Base-by-base conservation (phyloP, 768 basidiomycete species). In the Trametopsis cervina region DNA sequence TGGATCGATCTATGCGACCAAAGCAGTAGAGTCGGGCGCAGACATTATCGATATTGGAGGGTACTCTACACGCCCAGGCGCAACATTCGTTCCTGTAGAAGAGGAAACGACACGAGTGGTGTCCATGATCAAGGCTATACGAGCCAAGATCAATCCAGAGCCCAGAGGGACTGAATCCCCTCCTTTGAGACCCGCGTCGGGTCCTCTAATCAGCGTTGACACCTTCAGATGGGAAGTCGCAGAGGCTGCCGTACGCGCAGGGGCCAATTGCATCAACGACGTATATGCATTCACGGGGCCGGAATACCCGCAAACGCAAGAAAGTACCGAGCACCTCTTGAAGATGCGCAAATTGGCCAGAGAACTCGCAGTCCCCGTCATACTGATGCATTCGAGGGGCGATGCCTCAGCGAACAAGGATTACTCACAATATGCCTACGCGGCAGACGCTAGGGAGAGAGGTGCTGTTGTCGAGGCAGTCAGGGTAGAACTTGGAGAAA, bases 381-480 rank as follows among this genome's bases (percentile, higher is more conserved):
- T 98, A 9, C 65, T 98, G 49, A 98, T 98, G 95, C 95, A 99
- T 64, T 92, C 90, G 0, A 73, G 93, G 3, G 93, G 90, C 0
- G 86, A 89, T 47, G 88, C 89, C 0, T 80, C 83, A 13, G 56
- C 70, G 53, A 76, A 92, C 70, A 89, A 89, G 67, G 73, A 82
- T 52, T 83, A 83, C 56, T 57, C 55, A 13, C 55, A 45, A 46
- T 78, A 83, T 60, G 53, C 38, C 0, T 75, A 75, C 53, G 68
- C 66, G 1, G 63, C 64, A 21, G 71, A 68, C 24, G 63, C 61
- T 9, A 41, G 51, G 24, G 47, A 57, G 20, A 46, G 57, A 9
- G 72, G 68, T 0, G 66, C 74, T 0, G 78, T 91, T 4, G 52
- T 94, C 7, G 70, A 74, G 20, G 89, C 81, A 15, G 81, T 97